Percentiles rank a stretch among this genome's conserved stretches.
Evolutionary conservation across 352 stramenopile species (phyloP).

Genomic region (Globisporangium okanoganense): DNA sequence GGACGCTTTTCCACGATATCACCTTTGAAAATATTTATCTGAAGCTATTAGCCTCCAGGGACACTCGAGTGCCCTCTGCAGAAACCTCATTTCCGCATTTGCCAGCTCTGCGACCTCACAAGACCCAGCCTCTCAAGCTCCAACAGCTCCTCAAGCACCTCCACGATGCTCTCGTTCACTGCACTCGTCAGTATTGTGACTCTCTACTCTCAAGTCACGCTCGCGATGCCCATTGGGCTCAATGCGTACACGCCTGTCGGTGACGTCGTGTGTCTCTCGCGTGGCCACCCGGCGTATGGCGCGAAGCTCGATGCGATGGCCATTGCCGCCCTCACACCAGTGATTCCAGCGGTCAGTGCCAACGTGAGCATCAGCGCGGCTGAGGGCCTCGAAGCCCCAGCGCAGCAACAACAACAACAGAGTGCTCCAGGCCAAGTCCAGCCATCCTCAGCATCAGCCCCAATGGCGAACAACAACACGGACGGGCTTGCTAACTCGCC

Average conservation of each 20-base stretch:
- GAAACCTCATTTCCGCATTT: background rate
- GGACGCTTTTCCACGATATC: background rate
- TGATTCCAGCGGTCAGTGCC: background rate
- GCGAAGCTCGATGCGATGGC: background rate
- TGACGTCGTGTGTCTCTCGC: conserved; percentile 23
- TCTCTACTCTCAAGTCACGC: background rate
- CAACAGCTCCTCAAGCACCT: background rate
- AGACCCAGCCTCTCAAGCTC: background rate
- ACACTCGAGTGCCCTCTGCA: background rate
- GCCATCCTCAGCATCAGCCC: background rate
- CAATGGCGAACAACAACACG: background rate
- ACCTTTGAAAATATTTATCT: background rate
- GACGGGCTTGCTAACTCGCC: background rate
- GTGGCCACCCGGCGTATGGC: conserved; percentile 35
- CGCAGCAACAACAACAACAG: background rate
- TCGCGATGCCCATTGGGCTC: conserved; percentile 12
- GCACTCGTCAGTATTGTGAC: background rate
- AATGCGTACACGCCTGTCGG: conserved; percentile 22
- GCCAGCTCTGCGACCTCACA: background rate
- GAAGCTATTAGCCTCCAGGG: background rate
- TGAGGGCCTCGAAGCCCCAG: background rate
- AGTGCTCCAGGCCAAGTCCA: background rate
- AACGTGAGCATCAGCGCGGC: background rate
- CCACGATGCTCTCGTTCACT: background rate
- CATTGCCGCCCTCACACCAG: background rate